Conservation (phyloP, 2,329 filamentous ascomycete species). For the Sarocladium kiliense region DNA sequence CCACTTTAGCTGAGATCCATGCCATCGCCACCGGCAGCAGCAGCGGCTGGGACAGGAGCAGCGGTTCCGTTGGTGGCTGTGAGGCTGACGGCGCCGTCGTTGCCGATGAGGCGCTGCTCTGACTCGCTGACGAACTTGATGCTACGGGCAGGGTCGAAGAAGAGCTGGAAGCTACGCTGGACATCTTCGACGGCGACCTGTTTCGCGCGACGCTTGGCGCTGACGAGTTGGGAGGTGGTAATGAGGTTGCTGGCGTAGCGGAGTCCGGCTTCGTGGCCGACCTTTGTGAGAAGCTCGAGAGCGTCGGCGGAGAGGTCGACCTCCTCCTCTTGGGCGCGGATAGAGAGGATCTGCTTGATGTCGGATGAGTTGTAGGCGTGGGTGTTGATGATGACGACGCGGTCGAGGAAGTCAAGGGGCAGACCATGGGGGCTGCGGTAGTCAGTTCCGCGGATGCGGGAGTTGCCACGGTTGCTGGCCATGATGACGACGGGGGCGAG, state of each 20-base stretch:
- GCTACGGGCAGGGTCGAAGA: slow-evolving; percentile 85
- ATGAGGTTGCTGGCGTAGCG: slow-evolving; percentile 98
- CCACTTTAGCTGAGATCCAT: slow-evolving; percentile 39
- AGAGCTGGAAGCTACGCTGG: slow-evolving; percentile 86
- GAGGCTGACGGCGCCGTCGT: slow-evolving; percentile 76
- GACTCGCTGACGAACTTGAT: slow-evolving; percentile 86
- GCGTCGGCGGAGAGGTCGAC: slow-evolving; percentile 88
- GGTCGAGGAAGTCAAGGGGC: slow-evolving; percentile 91
- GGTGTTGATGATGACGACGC: slow-evolving; percentile 94
- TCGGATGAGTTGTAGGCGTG: slow-evolving; percentile 78
- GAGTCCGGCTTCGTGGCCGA: slow-evolving; percentile 85
- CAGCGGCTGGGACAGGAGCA: not conserved
- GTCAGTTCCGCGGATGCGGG: slow-evolving; percentile 86
- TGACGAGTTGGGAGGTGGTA: slow-evolving; percentile 84
- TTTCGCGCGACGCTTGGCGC: slow-evolving; percentile 78
- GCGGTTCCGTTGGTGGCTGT: slow-evolving; percentile 40
- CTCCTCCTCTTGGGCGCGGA: slow-evolving; percentile 93
- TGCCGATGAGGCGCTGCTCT: slow-evolving; percentile 88
- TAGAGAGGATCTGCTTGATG: slow-evolving; percentile 85
- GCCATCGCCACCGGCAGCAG: slow-evolving; percentile 33
- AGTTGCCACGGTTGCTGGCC: slow-evolving; percentile 92
- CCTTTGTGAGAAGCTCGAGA: slow-evolving; percentile 88
- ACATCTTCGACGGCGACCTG: slow-evolving; percentile 85
- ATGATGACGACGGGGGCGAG: slow-evolving; percentile 97
- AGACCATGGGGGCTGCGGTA: slow-evolving; percentile 92